Evolutionary conservation across 2,329 filamentous ascomycete genomes (phyloP).

Genomic region (Aspergillus sp.): DNA sequence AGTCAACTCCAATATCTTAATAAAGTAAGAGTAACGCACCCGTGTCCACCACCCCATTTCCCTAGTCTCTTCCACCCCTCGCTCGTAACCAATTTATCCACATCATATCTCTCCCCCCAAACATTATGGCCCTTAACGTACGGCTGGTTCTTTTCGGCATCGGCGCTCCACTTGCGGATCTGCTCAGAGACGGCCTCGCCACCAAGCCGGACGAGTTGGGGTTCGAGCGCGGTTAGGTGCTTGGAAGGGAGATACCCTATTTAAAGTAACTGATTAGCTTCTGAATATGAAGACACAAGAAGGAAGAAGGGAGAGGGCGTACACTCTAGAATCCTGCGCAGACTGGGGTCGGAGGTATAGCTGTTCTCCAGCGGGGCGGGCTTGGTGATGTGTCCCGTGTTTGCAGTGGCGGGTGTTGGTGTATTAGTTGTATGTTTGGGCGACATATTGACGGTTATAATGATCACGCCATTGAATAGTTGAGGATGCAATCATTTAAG

Average conservation of each 20-base stretch:
- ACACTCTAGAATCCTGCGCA: conserved; percentile 55
- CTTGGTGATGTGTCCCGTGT: conserved; percentile 57
- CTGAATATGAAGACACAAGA: background rate
- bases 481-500: background rate
- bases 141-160: conserved; percentile 66
- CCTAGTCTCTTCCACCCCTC: conserved; percentile 60
- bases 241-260: conserved; percentile 42
- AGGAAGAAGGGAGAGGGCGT: conserved; percentile 15
- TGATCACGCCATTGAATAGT: background rate
- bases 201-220: conserved; percentile 56
- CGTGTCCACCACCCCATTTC: conserved; percentile 33
- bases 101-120: conserved; percentile 57
- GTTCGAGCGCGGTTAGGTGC: conserved; percentile 19
- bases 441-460: background rate
- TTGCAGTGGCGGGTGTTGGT: conserved; percentile 31
- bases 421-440: background rate
- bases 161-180: conserved; percentile 43
- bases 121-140: conserved; percentile 60
- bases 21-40: conserved; percentile 12
- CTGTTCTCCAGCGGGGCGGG: conserved; percentile 56
- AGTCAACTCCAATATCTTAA: background rate
- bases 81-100: conserved; percentile 60
- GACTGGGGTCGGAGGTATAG: conserved; percentile 55
- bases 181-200: conserved; percentile 32
- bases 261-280: background rate